Percentiles rank a stretch among this genome's conserved stretches.
phyloP scores from a whole-genome alignment of 2,329 filamentous ascomycete genomes.

The Penicillium expansum region DNA sequence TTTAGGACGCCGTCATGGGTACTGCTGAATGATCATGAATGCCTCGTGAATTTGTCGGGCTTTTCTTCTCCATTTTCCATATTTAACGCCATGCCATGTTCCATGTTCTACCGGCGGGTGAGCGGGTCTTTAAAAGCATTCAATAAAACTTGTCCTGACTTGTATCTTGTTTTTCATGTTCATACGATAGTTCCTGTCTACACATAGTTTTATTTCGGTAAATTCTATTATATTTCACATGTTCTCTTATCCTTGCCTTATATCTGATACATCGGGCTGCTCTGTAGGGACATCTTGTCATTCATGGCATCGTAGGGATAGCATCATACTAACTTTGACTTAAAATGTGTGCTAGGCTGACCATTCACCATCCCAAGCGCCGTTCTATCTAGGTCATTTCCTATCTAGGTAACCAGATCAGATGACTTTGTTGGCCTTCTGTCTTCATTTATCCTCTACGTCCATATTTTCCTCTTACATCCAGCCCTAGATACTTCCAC shows the following conservation, averaged over 20 bases:
- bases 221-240: background rate
- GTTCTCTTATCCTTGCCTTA: background rate
- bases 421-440: background rate
- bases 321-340: background rate
- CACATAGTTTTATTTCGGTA: background rate
- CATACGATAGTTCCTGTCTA: background rate
- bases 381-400: background rate
- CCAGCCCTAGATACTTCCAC: background rate
- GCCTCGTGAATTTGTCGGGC: conserved; percentile 5
- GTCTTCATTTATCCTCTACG: no score
- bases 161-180: background rate
- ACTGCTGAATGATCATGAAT: conserved; percentile 8
- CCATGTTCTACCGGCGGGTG: background rate
- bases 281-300: background rate
- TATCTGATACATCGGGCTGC: background rate
- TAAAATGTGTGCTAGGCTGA: background rate
- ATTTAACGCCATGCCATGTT: conserved; percentile 2
- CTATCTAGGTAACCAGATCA: no score
- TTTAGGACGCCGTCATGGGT: conserved; percentile 31
- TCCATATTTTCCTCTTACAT: background rate
- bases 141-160: background rate
- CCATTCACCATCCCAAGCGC: background rate
- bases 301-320: background rate
- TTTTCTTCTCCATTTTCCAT: background rate
- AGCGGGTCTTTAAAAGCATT: background rate